Conservation (phyloP, 768 basidiomycete genomes). For the Tricholoma sp. region DNA sequence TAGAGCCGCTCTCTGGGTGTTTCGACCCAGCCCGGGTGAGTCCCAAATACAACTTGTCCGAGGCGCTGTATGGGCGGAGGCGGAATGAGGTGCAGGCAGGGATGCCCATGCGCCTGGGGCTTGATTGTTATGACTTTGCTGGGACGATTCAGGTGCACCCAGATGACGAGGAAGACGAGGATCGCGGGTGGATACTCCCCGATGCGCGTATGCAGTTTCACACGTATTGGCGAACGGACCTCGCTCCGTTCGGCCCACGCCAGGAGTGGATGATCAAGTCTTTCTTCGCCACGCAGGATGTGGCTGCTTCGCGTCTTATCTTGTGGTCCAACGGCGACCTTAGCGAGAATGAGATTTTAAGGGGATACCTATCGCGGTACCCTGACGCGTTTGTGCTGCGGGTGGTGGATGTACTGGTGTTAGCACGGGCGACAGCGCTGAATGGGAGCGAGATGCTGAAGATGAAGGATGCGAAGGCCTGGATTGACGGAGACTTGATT, state of each 20-base stretch:
- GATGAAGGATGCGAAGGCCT: slow-evolving; percentile 72
- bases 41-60: slow-evolving; percentile 61
- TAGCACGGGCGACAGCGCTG: slow-evolving; percentile 76
- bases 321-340: slow-evolving; percentile 93
- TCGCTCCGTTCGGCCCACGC: slow-evolving; percentile 71
- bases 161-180: slow-evolving; percentile 9
- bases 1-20: slow-evolving; percentile 67
- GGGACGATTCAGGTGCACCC: slow-evolving; percentile 56
- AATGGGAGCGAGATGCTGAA: slow-evolving; percentile 57
- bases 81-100: slow-evolving; percentile 76
- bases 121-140: slow-evolving; percentile 93
- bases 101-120: slow-evolving; percentile 66
- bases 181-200: slow-evolving; percentile 20
- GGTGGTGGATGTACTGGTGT: slow-evolving; percentile 55
- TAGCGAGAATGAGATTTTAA: slow-evolving; percentile 48
- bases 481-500: slow-evolving; percentile 95
- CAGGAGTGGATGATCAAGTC: slow-evolving; percentile 92
- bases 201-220: slow-evolving; percentile 68
- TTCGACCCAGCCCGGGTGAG: slow-evolving; percentile 61
- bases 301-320: slow-evolving; percentile 56
- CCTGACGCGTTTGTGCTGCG: slow-evolving; percentile 70
- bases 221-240: slow-evolving; percentile 92
- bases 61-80: slow-evolving; percentile 58
- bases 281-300: slow-evolving; percentile 88
- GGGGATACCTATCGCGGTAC: slow-evolving; percentile 52